phyloP scores from a whole-genome alignment of 257 asterid species.

The Voacanga thouarsii region DNA sequence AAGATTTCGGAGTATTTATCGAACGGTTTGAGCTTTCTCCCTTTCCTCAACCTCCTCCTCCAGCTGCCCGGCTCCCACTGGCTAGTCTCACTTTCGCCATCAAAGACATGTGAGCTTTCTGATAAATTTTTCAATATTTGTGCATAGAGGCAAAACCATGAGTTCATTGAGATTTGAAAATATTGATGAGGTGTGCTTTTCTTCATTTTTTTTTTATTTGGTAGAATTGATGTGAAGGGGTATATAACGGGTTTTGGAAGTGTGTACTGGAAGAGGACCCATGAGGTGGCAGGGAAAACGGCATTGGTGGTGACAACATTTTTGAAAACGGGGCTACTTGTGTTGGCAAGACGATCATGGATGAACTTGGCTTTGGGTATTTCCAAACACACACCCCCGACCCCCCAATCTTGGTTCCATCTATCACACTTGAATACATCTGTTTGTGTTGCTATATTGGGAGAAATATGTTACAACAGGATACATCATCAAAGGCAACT shows the following conservation, averaged over 20 bases:
- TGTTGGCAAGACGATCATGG: constrained; percentile 85
- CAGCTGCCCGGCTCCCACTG: constrained; percentile 80
- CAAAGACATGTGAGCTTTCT: constrained; percentile 59
- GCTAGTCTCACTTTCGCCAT: constrained; percentile 75
- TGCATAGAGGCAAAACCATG: background rate
- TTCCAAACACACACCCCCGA: background rate
- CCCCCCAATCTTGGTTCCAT: background rate
- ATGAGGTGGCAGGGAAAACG: constrained; percentile 65
- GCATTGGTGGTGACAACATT: constrained; percentile 69
- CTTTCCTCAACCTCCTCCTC: constrained; percentile 91
- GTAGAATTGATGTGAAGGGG: constrained; percentile 86
- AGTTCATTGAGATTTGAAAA: background rate
- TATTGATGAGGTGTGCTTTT: background rate
- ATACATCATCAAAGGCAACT: no score
- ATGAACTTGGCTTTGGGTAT: constrained; percentile 92
- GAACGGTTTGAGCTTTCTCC: constrained; percentile 72
- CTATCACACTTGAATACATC: background rate
- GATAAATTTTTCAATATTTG: background rate
- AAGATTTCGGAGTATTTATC: constrained; percentile 81
- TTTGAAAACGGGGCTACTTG: constrained; percentile 79
- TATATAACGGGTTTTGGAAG: constrained; percentile 84
- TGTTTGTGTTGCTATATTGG: background rate
- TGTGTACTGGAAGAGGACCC: constrained; percentile 82
- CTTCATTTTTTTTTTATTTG: constrained; percentile 12
- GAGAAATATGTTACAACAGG: no score